phyloP scores from a whole-genome alignment of 164 flowering plant species.

The Echeveria elegans region DNA sequence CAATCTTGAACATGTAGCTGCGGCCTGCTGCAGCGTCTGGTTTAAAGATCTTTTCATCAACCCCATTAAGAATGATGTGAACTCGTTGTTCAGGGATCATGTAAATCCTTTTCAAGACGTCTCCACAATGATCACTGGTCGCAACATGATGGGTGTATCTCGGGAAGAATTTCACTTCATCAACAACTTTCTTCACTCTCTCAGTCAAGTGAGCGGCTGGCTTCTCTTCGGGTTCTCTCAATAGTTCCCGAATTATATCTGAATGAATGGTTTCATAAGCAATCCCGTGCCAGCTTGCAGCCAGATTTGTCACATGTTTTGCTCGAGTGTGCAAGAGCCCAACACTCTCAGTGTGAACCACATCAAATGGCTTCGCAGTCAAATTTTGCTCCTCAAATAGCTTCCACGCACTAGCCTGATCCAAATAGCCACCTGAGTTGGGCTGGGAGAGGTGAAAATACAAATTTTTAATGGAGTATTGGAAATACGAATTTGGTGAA shows the following conservation, averaged over 20 bases:
- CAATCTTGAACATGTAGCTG: no score
- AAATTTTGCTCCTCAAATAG: slow-evolving; percentile 43
- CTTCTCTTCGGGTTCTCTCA: slow-evolving; percentile 41
- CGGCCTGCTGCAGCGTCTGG: no score
- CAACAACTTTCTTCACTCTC: slow-evolving; percentile 39
- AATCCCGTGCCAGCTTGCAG: slow-evolving; percentile 82
- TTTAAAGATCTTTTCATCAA: background rate
- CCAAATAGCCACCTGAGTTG: no score
- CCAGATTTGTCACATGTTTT: slow-evolving; percentile 52
- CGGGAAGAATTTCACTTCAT: slow-evolving; percentile 63
- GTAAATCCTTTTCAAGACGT: slow-evolving; percentile 54
- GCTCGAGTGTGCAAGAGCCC: slow-evolving; percentile 76
- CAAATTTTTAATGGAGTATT: no score
- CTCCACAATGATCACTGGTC: slow-evolving; percentile 64
- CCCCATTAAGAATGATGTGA: slow-evolving; percentile 40
- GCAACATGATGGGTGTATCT: slow-evolving; percentile 69
- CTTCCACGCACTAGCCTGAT: slow-evolving; percentile 64
- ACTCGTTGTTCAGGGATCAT: slow-evolving; percentile 65
- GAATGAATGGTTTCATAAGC: slow-evolving; percentile 75
- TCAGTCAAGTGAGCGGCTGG: slow-evolving; percentile 35
- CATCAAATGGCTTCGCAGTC: slow-evolving; percentile 52
- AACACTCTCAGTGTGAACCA: slow-evolving; percentile 87
- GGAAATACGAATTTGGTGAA: no score
- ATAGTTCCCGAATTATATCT: slow-evolving; percentile 55
- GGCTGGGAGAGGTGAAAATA: no score